Evolutionary conservation across 345 rosid species (phyloP), one percentile per base, ranked within the genome.

Genomic region (Gynandropsis gynandra): DNA sequence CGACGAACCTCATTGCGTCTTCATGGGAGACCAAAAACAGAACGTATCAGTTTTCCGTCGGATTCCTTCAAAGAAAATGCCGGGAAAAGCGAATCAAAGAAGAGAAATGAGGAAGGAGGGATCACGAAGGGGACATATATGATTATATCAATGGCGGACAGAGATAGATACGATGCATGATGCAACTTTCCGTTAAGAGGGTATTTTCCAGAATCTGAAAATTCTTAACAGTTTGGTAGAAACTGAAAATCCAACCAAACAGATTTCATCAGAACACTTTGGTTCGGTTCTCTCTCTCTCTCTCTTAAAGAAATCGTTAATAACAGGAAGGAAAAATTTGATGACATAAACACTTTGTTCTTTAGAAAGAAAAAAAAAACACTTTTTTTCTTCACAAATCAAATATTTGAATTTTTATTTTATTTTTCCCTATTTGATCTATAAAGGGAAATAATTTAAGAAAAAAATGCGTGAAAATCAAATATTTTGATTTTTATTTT

Each of bases 1-100:
- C 61, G 48, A 55, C 65, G 12, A 56, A 58, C 76, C 61, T 82
- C 95, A 77, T 81, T 62, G 81, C 80, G 80, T 56, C 65, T 67
- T 82, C 92, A 79, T 89, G 46, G 54, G 42, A 29, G 16, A 10
- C n/a, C 43, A 43, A 49, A 47, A 10, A 13, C 4, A 57, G 5
- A 24, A 24, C 29, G 19, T 9, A n/a, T 36, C 40, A n/a, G 40
- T 7, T 36, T 36, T 1, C 13, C 10, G n/a, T n/a, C 3, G 40
- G 13, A 36, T 36, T 36, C 10, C 40, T 36, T 36, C 40, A 36
- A 36, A 10, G 40, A 36, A 36, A 36, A 0, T 36, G 29, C 29
- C 29, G 29, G 5, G 4, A 24, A 24, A 24, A 24, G 29, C 29
- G 29, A 36, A n/a, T 9, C 13, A 11, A 9, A 36, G n/a, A 52